phyloP scores from a whole-genome alignment of 257 asterid genomes.

The Orobanche coerulescens region DNA sequence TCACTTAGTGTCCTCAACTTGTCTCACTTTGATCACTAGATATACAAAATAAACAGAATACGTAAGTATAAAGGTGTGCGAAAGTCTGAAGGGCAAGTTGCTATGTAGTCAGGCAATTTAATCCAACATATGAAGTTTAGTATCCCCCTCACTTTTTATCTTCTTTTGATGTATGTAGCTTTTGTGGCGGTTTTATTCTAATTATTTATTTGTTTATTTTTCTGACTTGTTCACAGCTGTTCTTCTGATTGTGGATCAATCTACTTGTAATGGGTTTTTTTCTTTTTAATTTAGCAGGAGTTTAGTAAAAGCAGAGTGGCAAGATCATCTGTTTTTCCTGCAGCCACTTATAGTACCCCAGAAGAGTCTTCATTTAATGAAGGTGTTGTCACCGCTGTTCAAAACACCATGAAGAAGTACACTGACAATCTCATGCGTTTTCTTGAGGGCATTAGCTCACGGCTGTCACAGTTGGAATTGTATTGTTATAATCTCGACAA shows the following conservation, averaged over 20 bases:
- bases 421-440: constrained; percentile 86
- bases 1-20: neutral
- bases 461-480: constrained; percentile 81
- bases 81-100: neutral
- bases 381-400: constrained; percentile 57
- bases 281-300: constrained; percentile 46
- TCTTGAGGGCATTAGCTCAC: constrained; percentile 92
- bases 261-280: neutral
- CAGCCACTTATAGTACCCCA: constrained; percentile 56
- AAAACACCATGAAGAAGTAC: constrained; percentile 72
- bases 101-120: neutral
- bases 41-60: neutral
- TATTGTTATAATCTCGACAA: constrained; percentile 91
- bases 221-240: neutral
- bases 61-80: neutral
- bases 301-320: constrained; percentile 70
- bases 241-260: neutral
- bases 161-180: constrained; percentile 4
- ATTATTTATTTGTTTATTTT: neutral
- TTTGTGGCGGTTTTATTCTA: neutral
- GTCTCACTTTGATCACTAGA: constrained; percentile 3
- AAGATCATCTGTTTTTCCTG: constrained; percentile 56
- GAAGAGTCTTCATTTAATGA: constrained; percentile 71
- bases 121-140: neutral
- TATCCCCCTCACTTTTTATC: neutral